Evolutionary conservation across 2,329 filamentous ascomycete genomes (phyloP), one percentile per base, ranked within the genome.

Genomic region (Aspergillus puulaauensis): DNA sequence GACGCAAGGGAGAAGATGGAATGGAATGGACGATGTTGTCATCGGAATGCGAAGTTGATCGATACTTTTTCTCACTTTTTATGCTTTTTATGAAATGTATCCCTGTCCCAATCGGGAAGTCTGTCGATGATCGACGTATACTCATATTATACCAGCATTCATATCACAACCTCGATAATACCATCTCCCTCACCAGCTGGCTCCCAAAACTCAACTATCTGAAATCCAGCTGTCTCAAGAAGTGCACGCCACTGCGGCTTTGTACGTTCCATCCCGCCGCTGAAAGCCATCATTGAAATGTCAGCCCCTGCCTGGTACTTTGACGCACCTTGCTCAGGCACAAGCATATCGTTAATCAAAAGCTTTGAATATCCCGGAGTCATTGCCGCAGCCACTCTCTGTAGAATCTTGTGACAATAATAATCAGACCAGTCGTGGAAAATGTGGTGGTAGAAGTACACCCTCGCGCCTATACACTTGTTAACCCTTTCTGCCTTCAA

Each of bases 381-480:
- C 57, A 59, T 59, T 3, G 52, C 57, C 5, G 33, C 21, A 0
- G 24, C 27, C 2, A 59, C 27, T 4, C 31, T n/a, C 2, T 31
- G 4, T 2, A 56, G 48, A 19, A 59, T 59, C 40, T n/a, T 7
- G 15, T 35, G n/a, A 14, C 39, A 52, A 40, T 44, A 45, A 4
- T 9, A 12, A 8, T 72, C 67, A 2, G 68, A 64, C 65, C 69
- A 73, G 54, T 73, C 68, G 51, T 73, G 71, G 33, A 73, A 56
- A 33, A 73, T 63, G 27, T 62, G 61, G 40, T 70, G 68, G 60
- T 72, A 66, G 48, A 69, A 49, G 27, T 59, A 59, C 3, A 41
- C 57, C 11, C 54, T 50, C 31, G 57, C 53, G 2, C 57, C 57
- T 59, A 54, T 50, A 35, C 33, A 15, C 24, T 3, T 17, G 12